Evolutionary conservation across 2,329 filamentous ascomycete species (phyloP).

Genomic region (Pseudocercospora eumusae): DNA sequence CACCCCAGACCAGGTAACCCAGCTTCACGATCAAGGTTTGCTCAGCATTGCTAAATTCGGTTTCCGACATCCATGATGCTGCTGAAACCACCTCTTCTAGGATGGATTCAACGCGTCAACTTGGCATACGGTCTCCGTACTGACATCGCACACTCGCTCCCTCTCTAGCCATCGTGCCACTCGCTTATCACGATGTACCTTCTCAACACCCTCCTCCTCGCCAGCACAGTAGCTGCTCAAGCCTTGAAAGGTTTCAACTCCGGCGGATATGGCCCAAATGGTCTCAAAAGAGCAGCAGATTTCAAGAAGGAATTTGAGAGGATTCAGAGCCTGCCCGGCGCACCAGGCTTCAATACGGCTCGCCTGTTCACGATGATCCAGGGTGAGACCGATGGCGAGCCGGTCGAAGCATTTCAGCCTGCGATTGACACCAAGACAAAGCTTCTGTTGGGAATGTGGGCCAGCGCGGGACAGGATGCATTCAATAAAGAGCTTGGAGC

Average conservation of each 20-base stretch:
- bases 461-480: slow-evolving; percentile 44
- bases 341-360: slow-evolving; percentile 37
- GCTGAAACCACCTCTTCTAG: not conserved
- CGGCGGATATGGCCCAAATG: slow-evolving; percentile 62
- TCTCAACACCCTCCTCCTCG: slow-evolving; percentile 40
- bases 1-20: not conserved
- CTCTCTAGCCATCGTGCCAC: not conserved
- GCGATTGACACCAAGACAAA: slow-evolving; percentile 77
- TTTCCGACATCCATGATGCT: not conserved
- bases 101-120: not conserved
- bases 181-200: slow-evolving; percentile 37
- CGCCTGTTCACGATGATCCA: slow-evolving; percentile 68
- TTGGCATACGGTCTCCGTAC: not conserved
- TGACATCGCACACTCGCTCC: not conserved
- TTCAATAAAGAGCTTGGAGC: slow-evolving; percentile 75
- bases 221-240: slow-evolving; percentile 43
- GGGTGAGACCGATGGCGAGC: slow-evolving; percentile 60
- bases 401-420: slow-evolving; percentile 72
- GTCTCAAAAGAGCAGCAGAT: slow-evolving; percentile 63
- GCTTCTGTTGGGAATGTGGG: slow-evolving; percentile 82
- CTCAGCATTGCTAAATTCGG: not conserved
- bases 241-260: slow-evolving; percentile 71
- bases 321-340: slow-evolving; percentile 64
- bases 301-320: slow-evolving; percentile 71
- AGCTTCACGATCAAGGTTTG: not conserved